Evolutionary conservation across 116 monocot species (phyloP), one percentile per base, ranked within the genome.

Genomic region (Trichopus zeylanicus): DNA sequence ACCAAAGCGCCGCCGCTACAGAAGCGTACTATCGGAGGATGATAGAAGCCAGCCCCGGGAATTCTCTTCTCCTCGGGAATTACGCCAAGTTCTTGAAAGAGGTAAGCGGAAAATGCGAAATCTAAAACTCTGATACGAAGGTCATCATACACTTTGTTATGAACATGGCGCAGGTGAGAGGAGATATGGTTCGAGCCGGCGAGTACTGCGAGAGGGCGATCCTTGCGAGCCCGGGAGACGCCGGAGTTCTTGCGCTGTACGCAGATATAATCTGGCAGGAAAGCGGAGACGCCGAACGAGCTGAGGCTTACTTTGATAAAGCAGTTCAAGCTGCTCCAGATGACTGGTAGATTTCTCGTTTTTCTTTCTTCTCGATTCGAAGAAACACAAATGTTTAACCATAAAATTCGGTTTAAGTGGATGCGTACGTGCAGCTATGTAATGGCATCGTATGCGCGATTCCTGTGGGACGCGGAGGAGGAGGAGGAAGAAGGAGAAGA

Each of bases 41-140:
- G 84, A 66, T 84, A 5, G 13, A 68, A 48, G 66, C 70, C 8
- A 61, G 79, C 51, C 79, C 79, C 10, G 52, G 31, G 38, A 84
- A 84, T 28, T 28, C 84, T 0, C 79, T 84, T 11, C 19, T 84
- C 0, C 66, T 84, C 13, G 63, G 65, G 12, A 84, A 84, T 52
- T 84, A 84, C 29, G 75, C 72, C 32, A 79, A 59, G 52, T 84
- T 73, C 76, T 37, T 84, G 42, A 65, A 73, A 47, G 71, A 86
- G 64, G 85, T 85, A 16, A 47, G 32, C 10, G 18, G 2, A 23
- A 20, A 25, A 23, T 12, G 8, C 20, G 7, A 1, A 23, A 20
- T 6, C 32, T 51, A 31, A 32, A 31, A 22, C 8, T 13, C 37
- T 37, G 13, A 37, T 1, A 37, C 37, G 7, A 37, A 19, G 10